Base-by-base conservation (phyloP, 306 rosid genomes). In the Malus orientalis region DNA sequence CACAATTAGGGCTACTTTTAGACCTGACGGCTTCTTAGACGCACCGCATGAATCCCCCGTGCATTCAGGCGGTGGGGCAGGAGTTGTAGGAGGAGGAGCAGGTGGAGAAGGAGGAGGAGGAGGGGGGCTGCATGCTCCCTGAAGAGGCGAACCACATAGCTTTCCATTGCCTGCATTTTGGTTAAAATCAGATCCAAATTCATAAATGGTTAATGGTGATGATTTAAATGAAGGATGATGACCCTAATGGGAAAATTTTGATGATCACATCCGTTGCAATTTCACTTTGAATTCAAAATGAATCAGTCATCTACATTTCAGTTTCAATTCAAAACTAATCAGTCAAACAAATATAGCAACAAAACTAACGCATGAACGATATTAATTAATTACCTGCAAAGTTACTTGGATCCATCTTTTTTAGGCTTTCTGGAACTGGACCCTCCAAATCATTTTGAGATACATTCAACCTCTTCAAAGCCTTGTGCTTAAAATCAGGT, bases 361-460 rank as follows among this genome's bases (percentile, higher is more conserved):
- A 25, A 73, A 40, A 16, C 27, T 18, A 54, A 73, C 42, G 32
- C 12, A 59, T 22, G 7, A 8, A 69, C 25, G 11, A 71, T 36
- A n/a, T 22, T 30, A 36, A 45, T n/a, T 44, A 8, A 38, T 61
- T 79, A 87, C 98, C 98, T 32, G 76, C 30, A 71, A 95, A 95
- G 11, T 78, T 30, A 59, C 69, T 42, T 15, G 89, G 12, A 2
- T 76, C 84, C 78, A 89, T 77, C 32, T 33, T 29, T 61, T 54
- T 78, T 40, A 95, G 83, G 82, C 71, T 79, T 67, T 59, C 8
- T 1, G 99, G 99, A 67, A 95, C 88, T 5, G 87, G 90, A 69
- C 99, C 99, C 71, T 85, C 90, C 77, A 95, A 86, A 0, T 74
- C 81, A 62, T 95, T 95, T 83, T 90, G 70, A 51, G 97, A 79